Conservation (phyloP, 2,329 filamentous ascomycete species). For the Penicillium sp. region DNA sequence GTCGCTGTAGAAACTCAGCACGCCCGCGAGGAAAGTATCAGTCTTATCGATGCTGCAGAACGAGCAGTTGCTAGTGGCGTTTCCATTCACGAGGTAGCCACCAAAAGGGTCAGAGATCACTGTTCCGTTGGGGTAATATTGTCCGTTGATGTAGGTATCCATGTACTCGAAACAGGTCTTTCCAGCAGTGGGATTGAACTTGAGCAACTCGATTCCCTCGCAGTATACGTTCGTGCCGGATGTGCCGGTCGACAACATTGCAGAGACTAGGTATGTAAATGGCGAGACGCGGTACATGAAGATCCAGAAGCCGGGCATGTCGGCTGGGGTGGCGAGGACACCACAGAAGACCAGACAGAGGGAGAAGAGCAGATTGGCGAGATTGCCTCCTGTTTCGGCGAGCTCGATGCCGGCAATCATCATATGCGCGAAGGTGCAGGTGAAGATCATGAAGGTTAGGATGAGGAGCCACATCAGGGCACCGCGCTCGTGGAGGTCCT, state of each 20-base stretch:
- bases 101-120: conserved; percentile 13
- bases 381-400: conserved; percentile 64
- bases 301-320: conserved; percentile 71
- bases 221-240: conserved; percentile 34
- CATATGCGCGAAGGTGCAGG: conserved; percentile 71
- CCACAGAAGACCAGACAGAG: conserved; percentile 61
- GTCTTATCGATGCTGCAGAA: conserved; percentile 52
- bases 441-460: conserved; percentile 68
- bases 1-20: conserved; percentile 47
- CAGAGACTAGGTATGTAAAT: conserved; percentile 61
- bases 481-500: conserved; percentile 53
- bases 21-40: conserved; percentile 49
- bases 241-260: conserved; percentile 44
- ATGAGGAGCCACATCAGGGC: conserved; percentile 65
- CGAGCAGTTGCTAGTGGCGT: conserved; percentile 48
- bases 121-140: background rate
- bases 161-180: conserved; percentile 61
- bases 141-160: conserved; percentile 37
- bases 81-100: conserved; percentile 47
- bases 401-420: conserved; percentile 68
- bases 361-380: conserved; percentile 61
- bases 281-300: conserved; percentile 73
- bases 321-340: conserved; percentile 52
- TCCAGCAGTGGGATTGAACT: conserved; percentile 52
- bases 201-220: conserved; percentile 33